A percentile compares a stretch with the other conserved stretches of the same genome.
These are phyloP conservation scores for Physcomitrellopsis africana DNA, from an alignment of 225 moss, liverwort and hornwort genomes.

Conservation along the genomic window DNA sequence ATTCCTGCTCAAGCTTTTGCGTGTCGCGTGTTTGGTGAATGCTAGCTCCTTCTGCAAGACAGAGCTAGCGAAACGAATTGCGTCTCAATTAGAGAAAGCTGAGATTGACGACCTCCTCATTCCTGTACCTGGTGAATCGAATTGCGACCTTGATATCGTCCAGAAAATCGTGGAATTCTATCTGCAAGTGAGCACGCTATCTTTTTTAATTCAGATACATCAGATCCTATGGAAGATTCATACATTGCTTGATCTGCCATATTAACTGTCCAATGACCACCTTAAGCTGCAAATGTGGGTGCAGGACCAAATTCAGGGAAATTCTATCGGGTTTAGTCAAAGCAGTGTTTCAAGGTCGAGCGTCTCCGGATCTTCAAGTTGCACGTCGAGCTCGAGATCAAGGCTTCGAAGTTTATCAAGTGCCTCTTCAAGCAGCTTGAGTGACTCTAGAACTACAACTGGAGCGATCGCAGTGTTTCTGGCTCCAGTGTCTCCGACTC, in stretches of 20 bases:
- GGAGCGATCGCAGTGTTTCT: constrained; percentile 37
- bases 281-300: constrained; percentile 5
- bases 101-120: constrained; percentile 80
- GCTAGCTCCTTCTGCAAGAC: constrained; percentile 68
- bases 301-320: constrained; percentile 45
- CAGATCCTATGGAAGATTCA: not conserved
- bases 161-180: constrained; percentile 80
- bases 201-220: not conserved
- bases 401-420: constrained; percentile 37
- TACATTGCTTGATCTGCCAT: not conserved
- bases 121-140: constrained; percentile 69
- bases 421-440: constrained; percentile 38
- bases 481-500: constrained; percentile 36
- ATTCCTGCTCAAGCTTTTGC: constrained; percentile 75
- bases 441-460: constrained; percentile 37
- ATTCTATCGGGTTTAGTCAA: constrained; percentile 44
- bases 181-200: constrained; percentile 54
- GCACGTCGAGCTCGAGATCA: constrained; percentile 34
- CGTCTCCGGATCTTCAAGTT: constrained; percentile 36
- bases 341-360: constrained; percentile 7
- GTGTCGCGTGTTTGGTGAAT: constrained; percentile 77
- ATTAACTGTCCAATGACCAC: not conserved
- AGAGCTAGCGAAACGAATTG: constrained; percentile 74
- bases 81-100: constrained; percentile 72
- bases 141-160: constrained; percentile 84